These are phyloP conservation scores for Paramecium pentaurelia DNA, from an alignment of 73 alveolate species.

Conservation along the genomic window DNA sequence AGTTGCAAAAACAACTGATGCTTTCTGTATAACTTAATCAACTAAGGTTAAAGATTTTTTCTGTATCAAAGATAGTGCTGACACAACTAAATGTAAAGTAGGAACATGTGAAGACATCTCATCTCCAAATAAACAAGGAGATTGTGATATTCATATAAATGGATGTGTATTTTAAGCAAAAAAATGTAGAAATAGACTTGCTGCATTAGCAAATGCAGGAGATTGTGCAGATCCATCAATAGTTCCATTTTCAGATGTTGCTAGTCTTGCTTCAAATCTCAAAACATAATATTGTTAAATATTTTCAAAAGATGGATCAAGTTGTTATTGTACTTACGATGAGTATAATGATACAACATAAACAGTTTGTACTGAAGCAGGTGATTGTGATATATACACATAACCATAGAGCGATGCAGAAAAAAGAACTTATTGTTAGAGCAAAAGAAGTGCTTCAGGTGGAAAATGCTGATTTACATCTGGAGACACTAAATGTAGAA, in stretches of 20 bases:
- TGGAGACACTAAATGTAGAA: neutral
- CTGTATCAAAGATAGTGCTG: neutral
- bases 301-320: neutral
- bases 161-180: neutral
- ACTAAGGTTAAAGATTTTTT: neutral
- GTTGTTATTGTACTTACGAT: neutral
- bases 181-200: neutral
- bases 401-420: too few species aligned
- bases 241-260: neutral
- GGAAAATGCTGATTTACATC: neutral
- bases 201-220: neutral
- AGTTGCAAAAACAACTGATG: neutral
- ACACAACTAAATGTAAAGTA: neutral
- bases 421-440: neutral
- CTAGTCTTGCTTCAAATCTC: neutral
- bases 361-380: neutral
- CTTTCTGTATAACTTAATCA: neutral
- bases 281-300: neutral
- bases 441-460: neutral
- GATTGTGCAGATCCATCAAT: neutral
- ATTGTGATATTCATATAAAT: neutral
- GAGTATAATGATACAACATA: neutral
- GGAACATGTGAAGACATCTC: constrained; percentile 1
- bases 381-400: neutral
- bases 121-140: neutral